phyloP scores from a whole-genome alignment of 192 early-diverging fungal genomes.

The Entomortierella parvispora region DNA sequence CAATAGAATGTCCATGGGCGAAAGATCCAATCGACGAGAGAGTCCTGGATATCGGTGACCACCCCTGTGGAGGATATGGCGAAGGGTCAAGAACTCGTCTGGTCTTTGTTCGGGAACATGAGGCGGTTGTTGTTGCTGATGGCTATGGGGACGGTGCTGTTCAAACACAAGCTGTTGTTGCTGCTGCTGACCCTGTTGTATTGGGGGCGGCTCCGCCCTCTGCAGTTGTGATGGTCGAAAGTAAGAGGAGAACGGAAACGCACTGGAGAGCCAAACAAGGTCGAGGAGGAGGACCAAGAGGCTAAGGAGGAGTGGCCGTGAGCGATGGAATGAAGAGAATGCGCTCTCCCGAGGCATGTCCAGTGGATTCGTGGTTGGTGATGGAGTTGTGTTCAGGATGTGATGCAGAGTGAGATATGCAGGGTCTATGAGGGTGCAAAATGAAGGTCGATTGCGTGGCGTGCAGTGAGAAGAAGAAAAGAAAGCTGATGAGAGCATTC shows the following conservation, averaged over 20 bases:
- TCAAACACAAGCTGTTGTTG: constrained; percentile 13
- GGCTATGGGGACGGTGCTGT: neutral
- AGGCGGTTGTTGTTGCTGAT: neutral
- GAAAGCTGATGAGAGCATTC: too few relatives aligned
- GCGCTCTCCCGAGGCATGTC: constrained; percentile 35
- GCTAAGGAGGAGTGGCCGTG: neutral
- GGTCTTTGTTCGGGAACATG: constrained; percentile 4
- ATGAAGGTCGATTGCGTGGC: too few relatives aligned
- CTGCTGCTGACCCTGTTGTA: constrained; percentile 5
- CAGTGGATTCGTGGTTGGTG: neutral
- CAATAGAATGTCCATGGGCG: constrained; percentile 9
- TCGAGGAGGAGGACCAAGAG: constrained; percentile 19
- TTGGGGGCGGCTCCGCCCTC: neutral
- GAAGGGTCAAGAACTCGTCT: constrained; percentile 41
- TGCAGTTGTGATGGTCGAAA: neutral
- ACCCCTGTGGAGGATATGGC: constrained; percentile 55
- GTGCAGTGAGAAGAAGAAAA: too few relatives aligned
- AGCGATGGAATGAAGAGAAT: neutral
- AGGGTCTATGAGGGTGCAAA: too few relatives aligned
- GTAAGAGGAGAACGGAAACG: constrained; percentile 7
- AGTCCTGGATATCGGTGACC: constrained; percentile 38
- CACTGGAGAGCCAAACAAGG: neutral
- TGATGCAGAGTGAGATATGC: too few relatives aligned
- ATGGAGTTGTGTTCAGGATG: neutral
- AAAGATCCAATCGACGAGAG: constrained; percentile 46